phyloP scores from a whole-genome alignment of 768 basidiomycete species.

The Podaxis sp. region DNA sequence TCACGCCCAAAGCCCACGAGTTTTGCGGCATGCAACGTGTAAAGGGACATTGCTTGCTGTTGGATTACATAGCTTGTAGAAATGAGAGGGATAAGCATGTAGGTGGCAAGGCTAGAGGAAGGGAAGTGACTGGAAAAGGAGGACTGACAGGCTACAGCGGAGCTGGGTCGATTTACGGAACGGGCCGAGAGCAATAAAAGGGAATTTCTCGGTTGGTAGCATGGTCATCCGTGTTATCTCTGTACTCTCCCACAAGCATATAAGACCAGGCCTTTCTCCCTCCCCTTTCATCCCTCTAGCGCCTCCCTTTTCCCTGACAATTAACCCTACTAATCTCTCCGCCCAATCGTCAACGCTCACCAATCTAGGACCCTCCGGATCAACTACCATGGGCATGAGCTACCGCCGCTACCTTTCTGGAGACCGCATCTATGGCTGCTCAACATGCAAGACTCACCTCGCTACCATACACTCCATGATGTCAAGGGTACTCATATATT shows the following conservation, averaged over 20 bases:
- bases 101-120: not conserved
- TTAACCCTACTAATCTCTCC: constrained; percentile 37
- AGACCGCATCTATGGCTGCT: constrained; percentile 86
- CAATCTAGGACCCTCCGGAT: constrained; percentile 4
- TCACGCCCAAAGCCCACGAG: not conserved
- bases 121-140: constrained; percentile 1
- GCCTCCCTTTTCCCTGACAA: constrained; percentile 13
- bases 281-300: constrained; percentile 8
- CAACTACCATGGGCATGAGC: constrained; percentile 78
- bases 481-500: constrained; percentile 61
- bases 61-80: not conserved
- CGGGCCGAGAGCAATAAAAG: constrained; percentile 20
- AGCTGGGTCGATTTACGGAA: constrained; percentile 22
- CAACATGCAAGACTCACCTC: constrained; percentile 84
- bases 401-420: constrained; percentile 86
- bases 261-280: constrained; percentile 15
- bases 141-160: constrained; percentile 1
- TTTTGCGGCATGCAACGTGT: not conserved
- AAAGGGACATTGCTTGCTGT: not conserved
- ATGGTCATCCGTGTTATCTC: constrained; percentile 20
- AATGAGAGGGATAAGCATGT: constrained; percentile 9
- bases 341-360: constrained; percentile 30
- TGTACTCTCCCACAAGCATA: constrained; percentile 25
- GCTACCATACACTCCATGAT: constrained; percentile 92
- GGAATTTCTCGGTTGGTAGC: constrained; percentile 25